Base-by-base conservation (phyloP, 2,329 filamentous ascomycete species). In the Monosporascus sp. region DNA sequence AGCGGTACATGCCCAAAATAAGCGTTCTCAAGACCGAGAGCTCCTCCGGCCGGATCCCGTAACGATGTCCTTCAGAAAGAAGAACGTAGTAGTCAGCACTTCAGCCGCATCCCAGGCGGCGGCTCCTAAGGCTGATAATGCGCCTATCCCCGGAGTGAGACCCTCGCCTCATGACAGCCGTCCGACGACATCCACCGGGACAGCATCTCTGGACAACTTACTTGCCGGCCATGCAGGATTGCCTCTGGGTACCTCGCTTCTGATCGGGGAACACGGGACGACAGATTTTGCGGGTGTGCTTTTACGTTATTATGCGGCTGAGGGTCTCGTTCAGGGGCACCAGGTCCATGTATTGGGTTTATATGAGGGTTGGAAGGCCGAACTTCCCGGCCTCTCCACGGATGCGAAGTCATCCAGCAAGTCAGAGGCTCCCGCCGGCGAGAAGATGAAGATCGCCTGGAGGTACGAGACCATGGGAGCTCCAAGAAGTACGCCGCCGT, bases 391-490 rank as follows among this genome's bases (percentile, higher is more conserved):
- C 0, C 69, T 95, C 37, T 78, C 77, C 2, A 73, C 64, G 9
- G 68, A 71, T 17, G 60, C 64, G 48, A 68, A 58, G 72, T 77
- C 49, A 76, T 67, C 65, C 43, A 55, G 60, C 61, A 74, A 69
- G 52, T 61, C 77, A 35, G 74, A 77, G 40, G 52, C 66, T 17
- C 60, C 68, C 3, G 64, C 71, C 2, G 78, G 79, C 16, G 88
- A 93, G 58, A 92, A 87, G 71, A 97, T 99, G 94, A 97, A 96
- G 75, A 99, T 99, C 75, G 94, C 94, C 3, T 99, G 94, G 94
- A 82, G 94, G 69, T 99, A 99, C 73, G 92, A 97, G 71, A 82
- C 85, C 37, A 72, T 97, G 51, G 88, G 88, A 43, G 78, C 77
- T 55, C 72, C 78, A 50, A 80, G 84, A 85, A 85, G 87, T 88